Evolutionary conservation across 169 alveolate genomes (phyloP), one percentile per base, ranked within the genome.

Genomic region (Babesia bovis): DNA sequence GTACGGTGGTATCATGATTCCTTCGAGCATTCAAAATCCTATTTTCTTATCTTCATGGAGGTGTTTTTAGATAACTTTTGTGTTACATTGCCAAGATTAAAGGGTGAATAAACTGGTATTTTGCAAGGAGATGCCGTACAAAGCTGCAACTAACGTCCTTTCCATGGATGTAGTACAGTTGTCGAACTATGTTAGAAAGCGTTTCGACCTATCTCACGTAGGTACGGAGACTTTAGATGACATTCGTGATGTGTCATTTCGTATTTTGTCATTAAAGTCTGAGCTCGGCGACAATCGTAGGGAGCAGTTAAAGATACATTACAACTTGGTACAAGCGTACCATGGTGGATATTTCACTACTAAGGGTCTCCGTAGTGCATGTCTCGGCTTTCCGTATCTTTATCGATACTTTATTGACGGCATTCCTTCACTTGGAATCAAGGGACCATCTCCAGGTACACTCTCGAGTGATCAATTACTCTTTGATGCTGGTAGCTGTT

Each of bases 121-220:
- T n/a, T n/a, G n/a, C n/a, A n/a, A n/a, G 49, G 71, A 35, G 19
- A 61, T 61, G 71, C n/a, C 58, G 26, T 9, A n/a, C 26, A 61
- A 42, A 61, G 58, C 42, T 19, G 58, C 71, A 26, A 42, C 21
- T 1, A 68, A 55, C 41, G 28, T 71, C 9, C 66, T 71, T 15
- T 71, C 83, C 35, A 57, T 71, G 83, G 83, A 71, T 35, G 83
- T 61, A 28, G 42, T 57, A 23, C 66, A 61, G 36, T 66, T 71
- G 9, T 50, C 83, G 28, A 42, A 23, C 10, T 60, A 61, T 47
- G 67, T 73, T 19, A 32, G 76, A 41, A 41, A 51, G 1, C 23
- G 84, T 4, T 73, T 63, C 60, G 49, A 73, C 0, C 41, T 38
- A 23, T 55, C 59, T 13, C 45, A 60, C 17, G 26, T 47, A 17